phyloP scores from a whole-genome alignment of 768 basidiomycete genomes.

The Leccinum barrowsii region DNA sequence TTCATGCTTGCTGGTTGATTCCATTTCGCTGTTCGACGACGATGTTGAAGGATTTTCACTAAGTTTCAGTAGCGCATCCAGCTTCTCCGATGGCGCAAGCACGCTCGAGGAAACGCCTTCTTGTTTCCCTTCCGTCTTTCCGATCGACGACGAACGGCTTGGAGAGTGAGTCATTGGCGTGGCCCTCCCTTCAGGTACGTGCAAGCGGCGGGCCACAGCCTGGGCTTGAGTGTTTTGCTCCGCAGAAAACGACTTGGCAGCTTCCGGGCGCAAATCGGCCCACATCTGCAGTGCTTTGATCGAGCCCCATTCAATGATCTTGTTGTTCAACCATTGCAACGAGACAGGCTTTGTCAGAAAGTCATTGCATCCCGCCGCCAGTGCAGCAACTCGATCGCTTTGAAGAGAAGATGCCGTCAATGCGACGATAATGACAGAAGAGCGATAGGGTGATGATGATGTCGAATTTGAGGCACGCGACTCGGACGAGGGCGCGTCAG shows the following conservation, averaged over 20 bases:
- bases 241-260: slow-evolving; percentile 41
- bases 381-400: slow-evolving; percentile 92
- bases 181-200: slow-evolving; percentile 46
- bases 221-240: slow-evolving; percentile 49
- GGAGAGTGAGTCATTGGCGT: slow-evolving; percentile 34
- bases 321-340: slow-evolving; percentile 91
- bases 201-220: slow-evolving; percentile 43
- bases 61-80: slow-evolving; percentile 27
- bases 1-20: slow-evolving; percentile 13
- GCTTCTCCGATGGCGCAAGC: slow-evolving; percentile 16
- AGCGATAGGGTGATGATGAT: slow-evolving; percentile 69
- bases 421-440: slow-evolving; percentile 98
- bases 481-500: slow-evolving; percentile 48
- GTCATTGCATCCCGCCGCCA: slow-evolving; percentile 98
- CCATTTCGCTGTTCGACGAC: slow-evolving; percentile 2
- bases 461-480: slow-evolving; percentile 38
- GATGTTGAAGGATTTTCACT: slow-evolving; percentile 18
- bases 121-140: slow-evolving; percentile 19
- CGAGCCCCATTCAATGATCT: slow-evolving; percentile 99
- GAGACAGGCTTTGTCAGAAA: slow-evolving; percentile 98
- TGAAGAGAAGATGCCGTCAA: slow-evolving; percentile 95
- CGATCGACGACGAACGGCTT: slow-evolving; percentile 38
- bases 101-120: slow-evolving; percentile 20
- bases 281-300: slow-evolving; percentile 94
- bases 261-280: slow-evolving; percentile 74